A percentile compares a stretch with the other conserved stretches of the same genome.
Evolutionary conservation across 2,329 filamentous ascomycete genomes (phyloP).

Genomic region (Fusarium sp.): DNA sequence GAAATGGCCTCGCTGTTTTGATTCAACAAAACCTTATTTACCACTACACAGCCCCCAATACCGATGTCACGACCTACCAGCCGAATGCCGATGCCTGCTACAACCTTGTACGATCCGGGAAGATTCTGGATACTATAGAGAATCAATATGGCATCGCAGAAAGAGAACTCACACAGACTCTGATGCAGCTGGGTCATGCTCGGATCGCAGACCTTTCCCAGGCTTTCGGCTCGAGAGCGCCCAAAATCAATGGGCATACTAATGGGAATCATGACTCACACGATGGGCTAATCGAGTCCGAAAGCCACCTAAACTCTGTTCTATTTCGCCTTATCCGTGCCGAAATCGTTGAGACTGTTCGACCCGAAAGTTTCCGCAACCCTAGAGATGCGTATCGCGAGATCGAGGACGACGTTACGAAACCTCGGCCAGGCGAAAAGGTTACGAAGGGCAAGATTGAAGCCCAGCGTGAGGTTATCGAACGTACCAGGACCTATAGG

Average conservation of each 20-base stretch:
- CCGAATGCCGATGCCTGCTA: slow-evolving; percentile 86
- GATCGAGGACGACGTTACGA: slow-evolving; percentile 73
- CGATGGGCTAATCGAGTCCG: slow-evolving; percentile 58
- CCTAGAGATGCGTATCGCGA: slow-evolving; percentile 71
- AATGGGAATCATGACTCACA: slow-evolving; percentile 53
- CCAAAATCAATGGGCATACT: slow-evolving; percentile 53
- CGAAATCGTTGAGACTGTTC: slow-evolving; percentile 77
- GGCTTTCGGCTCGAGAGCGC: slow-evolving; percentile 64
- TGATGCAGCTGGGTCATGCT: slow-evolving; percentile 83
- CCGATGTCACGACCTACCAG: slow-evolving; percentile 81
- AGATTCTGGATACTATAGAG: slow-evolving; percentile 82
- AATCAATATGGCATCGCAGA: slow-evolving; percentile 80
- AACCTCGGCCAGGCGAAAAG: slow-evolving; percentile 59
- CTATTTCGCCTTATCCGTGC: slow-evolving; percentile 70
- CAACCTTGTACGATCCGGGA: slow-evolving; percentile 82
- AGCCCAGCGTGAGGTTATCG: slow-evolving; percentile 68
- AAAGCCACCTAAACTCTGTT: slow-evolving; percentile 63
- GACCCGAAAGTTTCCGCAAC: slow-evolving; percentile 68
- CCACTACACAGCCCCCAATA: slow-evolving; percentile 74
- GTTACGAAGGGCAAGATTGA: slow-evolving; percentile 74
- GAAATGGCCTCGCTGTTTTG: slow-evolving; percentile 84
- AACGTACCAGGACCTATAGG: slow-evolving; percentile 66
- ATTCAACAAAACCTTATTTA: slow-evolving; percentile 90
- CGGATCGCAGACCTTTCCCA: slow-evolving; percentile 77
- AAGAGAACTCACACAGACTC: slow-evolving; percentile 78